Conservation (phyloP, 2,329 filamentous ascomycete genomes). For the Fusarium sp. region DNA sequence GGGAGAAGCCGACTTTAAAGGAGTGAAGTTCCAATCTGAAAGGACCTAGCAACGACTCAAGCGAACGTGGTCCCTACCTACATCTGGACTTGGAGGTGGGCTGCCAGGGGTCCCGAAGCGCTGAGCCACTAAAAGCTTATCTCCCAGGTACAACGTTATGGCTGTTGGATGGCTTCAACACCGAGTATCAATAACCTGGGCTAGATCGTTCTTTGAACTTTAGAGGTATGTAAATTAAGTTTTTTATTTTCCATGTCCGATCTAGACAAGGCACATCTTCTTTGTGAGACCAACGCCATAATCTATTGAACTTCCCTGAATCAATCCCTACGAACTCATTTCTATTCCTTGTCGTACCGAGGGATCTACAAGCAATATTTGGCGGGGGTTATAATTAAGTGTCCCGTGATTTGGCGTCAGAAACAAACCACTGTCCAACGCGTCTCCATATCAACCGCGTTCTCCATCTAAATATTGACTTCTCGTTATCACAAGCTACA, state of each 20-base stretch:
- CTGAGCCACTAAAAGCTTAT: slow-evolving; percentile 33
- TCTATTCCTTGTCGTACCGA: slow-evolving; percentile 4
- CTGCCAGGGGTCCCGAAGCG: slow-evolving; percentile 21
- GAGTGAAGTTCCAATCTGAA: slow-evolving; percentile 14
- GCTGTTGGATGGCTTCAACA: neutral
- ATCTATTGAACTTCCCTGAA: neutral
- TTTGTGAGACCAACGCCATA: neutral
- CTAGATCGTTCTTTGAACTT: neutral
- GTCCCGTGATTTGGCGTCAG: slow-evolving; percentile 34
- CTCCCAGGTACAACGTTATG: neutral
- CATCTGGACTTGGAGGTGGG: slow-evolving; percentile 16
- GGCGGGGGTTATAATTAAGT: slow-evolving; percentile 6
- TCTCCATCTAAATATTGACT: slow-evolving; percentile 1
- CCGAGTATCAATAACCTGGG: neutral
- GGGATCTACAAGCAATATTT: slow-evolving; percentile 19
- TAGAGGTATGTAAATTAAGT: slow-evolving; percentile 7
- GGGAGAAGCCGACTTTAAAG: slow-evolving; percentile 26
- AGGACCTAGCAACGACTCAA: slow-evolving; percentile 14
- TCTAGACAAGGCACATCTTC: neutral
- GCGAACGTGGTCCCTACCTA: slow-evolving; percentile 17
- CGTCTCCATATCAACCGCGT: slow-evolving; percentile 19
- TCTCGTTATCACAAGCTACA: neutral
- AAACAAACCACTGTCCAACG: slow-evolving; percentile 1
- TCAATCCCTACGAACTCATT: neutral
- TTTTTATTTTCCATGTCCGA: neutral